Conservation (phyloP, 83 land plant genomes). For the Picea mariana region DNA sequence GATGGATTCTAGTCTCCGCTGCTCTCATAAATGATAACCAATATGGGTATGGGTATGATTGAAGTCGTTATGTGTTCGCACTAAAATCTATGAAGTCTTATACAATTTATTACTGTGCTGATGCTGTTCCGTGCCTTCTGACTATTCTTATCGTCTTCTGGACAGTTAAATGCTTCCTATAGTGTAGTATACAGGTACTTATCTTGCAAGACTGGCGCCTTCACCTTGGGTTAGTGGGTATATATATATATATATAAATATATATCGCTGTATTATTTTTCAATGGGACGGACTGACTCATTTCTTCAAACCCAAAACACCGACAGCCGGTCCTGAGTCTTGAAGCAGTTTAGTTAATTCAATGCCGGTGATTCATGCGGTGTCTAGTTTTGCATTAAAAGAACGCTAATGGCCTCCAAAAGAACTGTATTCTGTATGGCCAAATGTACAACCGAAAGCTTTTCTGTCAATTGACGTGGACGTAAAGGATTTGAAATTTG, state of each 20-base stretch:
- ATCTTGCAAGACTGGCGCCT: background rate
- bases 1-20: background rate
- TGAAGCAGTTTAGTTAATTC: too few relatives aligned
- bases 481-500: too few relatives aligned
- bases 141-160: constrained; percentile 13
- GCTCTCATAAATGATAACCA: background rate
- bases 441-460: too few relatives aligned
- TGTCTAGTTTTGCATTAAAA: background rate
- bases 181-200: background rate
- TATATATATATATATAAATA: background rate
- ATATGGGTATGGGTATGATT: background rate
- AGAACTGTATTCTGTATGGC: too few relatives aligned
- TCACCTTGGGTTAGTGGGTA: background rate
- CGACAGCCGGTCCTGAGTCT: too few relatives aligned
- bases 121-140: constrained; percentile 12
- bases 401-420: constrained; percentile 8
- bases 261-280: background rate
- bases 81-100: constrained; percentile 14
- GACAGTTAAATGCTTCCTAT: background rate
- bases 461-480: too few relatives aligned
- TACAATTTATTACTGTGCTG: constrained; percentile 1
- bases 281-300: too few relatives aligned
- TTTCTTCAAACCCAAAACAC: too few relatives aligned
- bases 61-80: background rate
- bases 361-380: background rate